These are phyloP conservation scores for Cynara cardunculus DNA, from an alignment of 129 eudicot genomes.

Conservation along the genomic window DNA sequence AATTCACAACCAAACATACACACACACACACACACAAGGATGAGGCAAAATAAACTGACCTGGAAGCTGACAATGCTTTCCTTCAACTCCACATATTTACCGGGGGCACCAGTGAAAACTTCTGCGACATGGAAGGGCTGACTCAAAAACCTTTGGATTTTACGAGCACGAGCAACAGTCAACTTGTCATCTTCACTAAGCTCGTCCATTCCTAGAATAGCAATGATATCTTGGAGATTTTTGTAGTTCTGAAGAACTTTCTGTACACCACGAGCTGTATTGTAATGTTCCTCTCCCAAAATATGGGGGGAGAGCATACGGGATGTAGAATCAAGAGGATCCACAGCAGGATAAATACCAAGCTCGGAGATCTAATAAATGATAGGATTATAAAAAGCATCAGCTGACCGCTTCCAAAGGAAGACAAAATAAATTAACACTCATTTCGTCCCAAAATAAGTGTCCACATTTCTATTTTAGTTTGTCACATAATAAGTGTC, in stretches of 20 bases:
- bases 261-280: conserved; percentile 92
- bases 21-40: too few relatives aligned
- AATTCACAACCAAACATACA: neutral
- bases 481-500: neutral
- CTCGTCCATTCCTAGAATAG: conserved; percentile 89
- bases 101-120: conserved; percentile 87
- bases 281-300: conserved; percentile 78
- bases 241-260: conserved; percentile 86
- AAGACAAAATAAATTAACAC: too few relatives aligned
- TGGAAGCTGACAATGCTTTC: conserved; percentile 84
- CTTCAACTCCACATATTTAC: conserved; percentile 81
- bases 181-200: conserved; percentile 83
- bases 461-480: too few relatives aligned
- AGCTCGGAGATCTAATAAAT: conserved; percentile 61
- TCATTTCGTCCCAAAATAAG: too few relatives aligned
- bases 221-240: conserved; percentile 90
- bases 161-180: conserved; percentile 89
- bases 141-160: conserved; percentile 77
- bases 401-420: neutral
- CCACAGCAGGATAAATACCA: conserved; percentile 86
- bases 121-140: conserved; percentile 97
- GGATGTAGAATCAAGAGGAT: conserved; percentile 82
- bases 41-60: conserved; percentile 39
- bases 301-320: conserved; percentile 85
- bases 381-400: neutral